Evolutionary conservation across 176 grass and related monocot species (phyloP).

Genomic region (Musa itinerans): DNA sequence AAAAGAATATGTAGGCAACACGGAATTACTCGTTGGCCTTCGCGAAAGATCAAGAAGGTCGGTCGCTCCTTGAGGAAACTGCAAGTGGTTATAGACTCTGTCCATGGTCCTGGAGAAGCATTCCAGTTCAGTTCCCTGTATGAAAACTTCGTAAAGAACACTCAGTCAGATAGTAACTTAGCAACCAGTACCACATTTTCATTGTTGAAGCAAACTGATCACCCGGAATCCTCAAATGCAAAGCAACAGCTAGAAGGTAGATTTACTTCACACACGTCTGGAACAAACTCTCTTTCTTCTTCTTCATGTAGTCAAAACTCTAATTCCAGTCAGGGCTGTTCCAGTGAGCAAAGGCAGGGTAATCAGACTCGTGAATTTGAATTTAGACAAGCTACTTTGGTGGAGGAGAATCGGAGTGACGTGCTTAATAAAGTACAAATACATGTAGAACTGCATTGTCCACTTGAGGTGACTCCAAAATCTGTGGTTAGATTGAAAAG

Average conservation of each 20-base stretch:
- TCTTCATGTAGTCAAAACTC: conserved; percentile 69
- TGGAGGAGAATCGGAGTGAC: conserved; percentile 50
- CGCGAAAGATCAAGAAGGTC: conserved; percentile 97
- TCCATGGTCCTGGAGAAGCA: conserved; percentile 56
- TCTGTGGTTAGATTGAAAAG: conserved; percentile 28
- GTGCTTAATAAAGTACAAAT: conserved; percentile 19
- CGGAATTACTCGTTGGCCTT: conserved; percentile 92
- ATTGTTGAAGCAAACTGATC: conserved; percentile 39
- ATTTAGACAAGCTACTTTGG: conserved; percentile 41
- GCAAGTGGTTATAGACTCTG: conserved; percentile 87
- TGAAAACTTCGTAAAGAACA: conserved; percentile 69
- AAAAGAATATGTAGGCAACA: conserved; percentile 97
- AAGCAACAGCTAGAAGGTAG: conserved; percentile 29
- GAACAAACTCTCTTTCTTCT: conserved; percentile 58
- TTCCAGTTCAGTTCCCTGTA: conserved; percentile 86
- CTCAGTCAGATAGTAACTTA: conserved; percentile 54
- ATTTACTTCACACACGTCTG: conserved; percentile 45
- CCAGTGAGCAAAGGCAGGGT: conserved; percentile 36
- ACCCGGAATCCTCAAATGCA: conserved; percentile 31
- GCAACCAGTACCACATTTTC: conserved; percentile 22
- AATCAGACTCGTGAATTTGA: conserved; percentile 24
- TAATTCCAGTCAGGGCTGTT: conserved; percentile 57
- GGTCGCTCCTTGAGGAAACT: conserved; percentile 84
- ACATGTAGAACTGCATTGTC: conserved; percentile 21
- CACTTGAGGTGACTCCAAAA: conserved; percentile 30